These are phyloP conservation scores for Breviolum minutum DNA, from an alignment of 73 alveolate species.

Conservation along the genomic window DNA sequence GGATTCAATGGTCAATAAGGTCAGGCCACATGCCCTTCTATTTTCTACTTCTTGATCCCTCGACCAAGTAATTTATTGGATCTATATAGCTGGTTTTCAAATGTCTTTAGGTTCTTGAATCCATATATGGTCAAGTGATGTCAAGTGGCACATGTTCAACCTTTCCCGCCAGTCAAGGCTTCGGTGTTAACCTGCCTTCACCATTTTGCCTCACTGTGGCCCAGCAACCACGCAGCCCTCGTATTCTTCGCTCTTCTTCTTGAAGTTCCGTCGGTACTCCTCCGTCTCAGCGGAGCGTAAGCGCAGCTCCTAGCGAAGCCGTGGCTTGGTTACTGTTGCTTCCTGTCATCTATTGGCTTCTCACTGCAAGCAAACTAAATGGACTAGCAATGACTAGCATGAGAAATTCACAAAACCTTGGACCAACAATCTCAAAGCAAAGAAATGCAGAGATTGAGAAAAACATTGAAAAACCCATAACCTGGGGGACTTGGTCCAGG, in stretches of 20 bases:
- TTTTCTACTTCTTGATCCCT: neutral
- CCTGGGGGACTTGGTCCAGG: neutral
- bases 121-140: too few relatives aligned
- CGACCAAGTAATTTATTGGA: neutral
- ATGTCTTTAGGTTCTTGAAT: too few relatives aligned
- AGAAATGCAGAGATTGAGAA: too few relatives aligned
- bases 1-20: too few relatives aligned
- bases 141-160: neutral
- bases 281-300: conserved; percentile 25
- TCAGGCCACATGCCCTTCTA: too few relatives aligned
- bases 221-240: conserved; percentile 75
- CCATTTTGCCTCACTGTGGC: neutral
- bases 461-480: neutral
- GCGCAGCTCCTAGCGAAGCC: conserved; percentile 37
- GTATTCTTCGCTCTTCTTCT: conserved; percentile 72
- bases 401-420: too few relatives aligned
- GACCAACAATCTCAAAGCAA: too few relatives aligned
- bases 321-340: neutral
- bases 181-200: neutral
- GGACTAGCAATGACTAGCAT: neutral
- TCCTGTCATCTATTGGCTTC: neutral
- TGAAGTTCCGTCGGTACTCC: conserved; percentile 39
- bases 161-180: too few relatives aligned
- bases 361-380: neutral
- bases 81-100: neutral